Evolutionary conservation across 306 rosid genomes (phyloP).

Genomic region (Abrus pulchellus): DNA sequence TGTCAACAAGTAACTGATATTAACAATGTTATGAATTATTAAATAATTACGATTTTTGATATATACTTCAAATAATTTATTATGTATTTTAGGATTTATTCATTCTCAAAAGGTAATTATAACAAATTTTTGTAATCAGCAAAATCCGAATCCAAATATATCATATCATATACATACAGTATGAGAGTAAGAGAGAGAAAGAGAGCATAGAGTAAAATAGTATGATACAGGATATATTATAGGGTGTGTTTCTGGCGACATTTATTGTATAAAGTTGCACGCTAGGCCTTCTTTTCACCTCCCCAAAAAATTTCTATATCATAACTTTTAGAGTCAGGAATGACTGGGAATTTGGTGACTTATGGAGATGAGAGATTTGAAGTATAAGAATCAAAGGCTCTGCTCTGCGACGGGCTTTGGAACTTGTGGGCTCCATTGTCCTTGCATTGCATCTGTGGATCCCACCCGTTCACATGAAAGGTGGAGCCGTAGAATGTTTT

Average conservation of each 20-base stretch:
- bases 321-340: constrained; percentile 49
- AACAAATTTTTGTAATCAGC: too few species aligned
- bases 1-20: too few species aligned
- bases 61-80: too few species aligned
- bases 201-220: too few species aligned
- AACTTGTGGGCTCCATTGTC: constrained; percentile 48
- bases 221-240: not conserved
- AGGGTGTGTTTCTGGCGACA: constrained; percentile 47
- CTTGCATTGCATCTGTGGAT: constrained; percentile 27
- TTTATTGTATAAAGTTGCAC: constrained; percentile 73
- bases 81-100: too few species aligned
- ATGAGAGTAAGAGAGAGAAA: too few species aligned
- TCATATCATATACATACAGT: too few species aligned
- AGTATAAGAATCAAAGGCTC: constrained; percentile 1
- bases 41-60: too few species aligned
- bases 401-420: not conserved
- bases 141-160: too few species aligned
- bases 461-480: constrained; percentile 40
- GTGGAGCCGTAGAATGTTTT: not conserved
- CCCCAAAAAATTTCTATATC: constrained; percentile 47
- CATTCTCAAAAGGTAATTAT: too few species aligned
- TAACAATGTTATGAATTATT: too few species aligned
- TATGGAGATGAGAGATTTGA: not conserved
- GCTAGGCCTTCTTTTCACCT: constrained; percentile 61
- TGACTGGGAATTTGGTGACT: constrained; percentile 45